These are phyloP conservation scores for Papiliotrema nemorosa DNA, from an alignment of 1,284 basidiomycete species.

Conservation along the genomic window DNA sequence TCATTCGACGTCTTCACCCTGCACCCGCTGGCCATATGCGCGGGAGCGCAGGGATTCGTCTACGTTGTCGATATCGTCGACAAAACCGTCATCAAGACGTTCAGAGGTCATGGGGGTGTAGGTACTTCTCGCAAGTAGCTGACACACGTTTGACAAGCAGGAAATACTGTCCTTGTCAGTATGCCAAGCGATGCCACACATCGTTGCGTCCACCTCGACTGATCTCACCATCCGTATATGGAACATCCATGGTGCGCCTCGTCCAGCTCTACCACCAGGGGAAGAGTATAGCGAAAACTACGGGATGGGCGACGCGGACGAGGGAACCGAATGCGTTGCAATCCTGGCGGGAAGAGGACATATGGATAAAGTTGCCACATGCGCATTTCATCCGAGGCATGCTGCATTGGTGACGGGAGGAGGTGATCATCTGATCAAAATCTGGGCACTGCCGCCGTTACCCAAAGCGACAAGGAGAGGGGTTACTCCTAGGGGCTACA, in stretches of 20 bases:
- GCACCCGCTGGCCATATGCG: slow-evolving; percentile 30
- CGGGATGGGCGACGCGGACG: slow-evolving; percentile 31
- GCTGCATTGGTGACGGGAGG: slow-evolving; percentile 23
- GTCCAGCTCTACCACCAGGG: neutral
- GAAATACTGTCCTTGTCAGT: slow-evolving; percentile 21
- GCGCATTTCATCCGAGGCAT: slow-evolving; percentile 28
- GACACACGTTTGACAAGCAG: slow-evolving; percentile 8
- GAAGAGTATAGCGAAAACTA: slow-evolving; percentile 17
- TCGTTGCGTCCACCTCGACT: slow-evolving; percentile 33
- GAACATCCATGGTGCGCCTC: slow-evolving; percentile 28
- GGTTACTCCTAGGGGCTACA: slow-evolving; percentile 13
- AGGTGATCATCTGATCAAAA: slow-evolving; percentile 22
- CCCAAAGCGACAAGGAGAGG: slow-evolving; percentile 9
- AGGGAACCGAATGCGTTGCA: slow-evolving; percentile 23
- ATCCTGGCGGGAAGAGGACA: slow-evolving; percentile 30
- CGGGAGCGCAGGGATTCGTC: slow-evolving; percentile 18
- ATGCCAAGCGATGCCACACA: slow-evolving; percentile 30
- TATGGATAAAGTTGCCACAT: slow-evolving; percentile 11
- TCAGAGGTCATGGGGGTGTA: slow-evolving; percentile 37
- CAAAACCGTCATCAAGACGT: slow-evolving; percentile 8
- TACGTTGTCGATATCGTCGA: slow-evolving; percentile 24
- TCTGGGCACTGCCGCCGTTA: slow-evolving; percentile 29
- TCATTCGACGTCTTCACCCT: slow-evolving; percentile 27
- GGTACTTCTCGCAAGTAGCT: slow-evolving; percentile 2
- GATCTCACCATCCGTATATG: slow-evolving; percentile 38